Conservation (phyloP, 2,329 filamentous ascomycete species). For the Epichloe brachyelytri region DNA sequence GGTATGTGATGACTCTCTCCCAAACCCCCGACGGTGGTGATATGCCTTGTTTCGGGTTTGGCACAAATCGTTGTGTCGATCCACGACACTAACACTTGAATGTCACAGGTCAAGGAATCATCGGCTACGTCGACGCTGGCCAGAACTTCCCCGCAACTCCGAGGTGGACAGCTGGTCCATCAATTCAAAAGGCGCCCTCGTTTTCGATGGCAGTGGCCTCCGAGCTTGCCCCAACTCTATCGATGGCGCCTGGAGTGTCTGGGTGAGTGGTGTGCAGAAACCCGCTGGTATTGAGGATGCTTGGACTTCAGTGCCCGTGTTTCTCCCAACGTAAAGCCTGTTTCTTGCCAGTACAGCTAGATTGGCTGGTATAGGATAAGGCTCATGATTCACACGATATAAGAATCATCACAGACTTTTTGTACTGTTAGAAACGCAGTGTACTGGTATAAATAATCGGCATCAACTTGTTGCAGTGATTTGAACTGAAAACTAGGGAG, state of each 20-base stretch:
- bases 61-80: too few species aligned
- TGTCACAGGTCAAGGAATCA: conserved; percentile 33
- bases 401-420: not conserved
- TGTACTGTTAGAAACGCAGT: too few species aligned
- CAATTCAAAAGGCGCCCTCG: conserved; percentile 29
- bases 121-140: conserved; percentile 38
- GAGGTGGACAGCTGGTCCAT: conserved; percentile 36
- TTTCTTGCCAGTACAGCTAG: conserved; percentile 2
- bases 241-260: conserved; percentile 29
- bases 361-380: not conserved
- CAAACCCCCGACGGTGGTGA: too few species aligned
- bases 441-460: not conserved
- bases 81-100: conserved; percentile 2
- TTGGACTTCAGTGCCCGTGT: not conserved
- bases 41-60: too few species aligned
- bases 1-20: conserved; percentile 23
- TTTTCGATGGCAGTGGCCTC: conserved; percentile 30
- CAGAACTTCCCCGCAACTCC: conserved; percentile 24
- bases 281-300: not conserved
- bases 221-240: conserved; percentile 39
- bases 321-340: not conserved
- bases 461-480: too few species aligned
- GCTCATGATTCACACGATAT: not conserved
- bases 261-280: conserved; percentile 13
- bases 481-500: too few species aligned